These are phyloP conservation scores for Fusarium protoensiforme DNA, from an alignment of 2,329 filamentous ascomycete species.

Conservation along the genomic window DNA sequence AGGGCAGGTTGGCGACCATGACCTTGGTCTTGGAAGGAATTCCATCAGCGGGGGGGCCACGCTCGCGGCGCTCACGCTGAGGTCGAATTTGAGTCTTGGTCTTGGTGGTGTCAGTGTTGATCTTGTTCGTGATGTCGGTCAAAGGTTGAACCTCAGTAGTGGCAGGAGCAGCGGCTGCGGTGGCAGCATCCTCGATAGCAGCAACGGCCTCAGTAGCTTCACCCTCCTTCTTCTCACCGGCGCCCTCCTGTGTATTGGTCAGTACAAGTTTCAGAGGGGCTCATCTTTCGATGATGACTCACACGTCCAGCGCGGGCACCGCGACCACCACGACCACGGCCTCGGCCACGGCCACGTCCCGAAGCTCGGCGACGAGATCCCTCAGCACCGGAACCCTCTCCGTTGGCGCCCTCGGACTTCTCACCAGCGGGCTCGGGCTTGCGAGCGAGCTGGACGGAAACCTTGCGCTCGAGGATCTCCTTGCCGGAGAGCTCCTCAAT, in stretches of 20 bases:
- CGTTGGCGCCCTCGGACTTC: conserved; percentile 79
- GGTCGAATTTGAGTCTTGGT: conserved; percentile 65
- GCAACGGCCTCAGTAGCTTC: conserved; percentile 51
- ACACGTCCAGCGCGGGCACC: conserved; percentile 67
- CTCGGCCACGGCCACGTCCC: conserved; percentile 75
- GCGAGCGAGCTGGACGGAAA: conserved; percentile 97
- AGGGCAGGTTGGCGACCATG: conserved; percentile 99
- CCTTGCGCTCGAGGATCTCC: conserved; percentile 98
- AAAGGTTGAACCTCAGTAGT: conserved; percentile 67
- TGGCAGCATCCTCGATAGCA: conserved; percentile 58
- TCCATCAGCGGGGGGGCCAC: conserved; percentile 95
- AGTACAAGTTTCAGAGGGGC: conserved; percentile 1
- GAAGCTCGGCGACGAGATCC: conserved; percentile 71
- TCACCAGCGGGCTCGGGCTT: conserved; percentile 90
- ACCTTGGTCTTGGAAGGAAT: conserved; percentile 99
- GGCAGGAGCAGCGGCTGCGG: conserved; percentile 56
- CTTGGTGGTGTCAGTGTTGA: conserved; percentile 69
- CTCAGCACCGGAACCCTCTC: conserved; percentile 78
- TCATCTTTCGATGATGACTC: conserved; percentile 30
- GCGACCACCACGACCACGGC: conserved; percentile 76
- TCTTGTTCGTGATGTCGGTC: conserved; percentile 70
- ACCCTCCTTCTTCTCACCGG: conserved; percentile 61
- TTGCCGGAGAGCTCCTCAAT: conserved; percentile 96
- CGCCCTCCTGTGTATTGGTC: conserved; percentile 44
- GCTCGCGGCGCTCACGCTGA: conserved; percentile 76